Evolutionary conservation across 768 basidiomycete species (phyloP).

Genomic region (Auriscalpium microsporum): DNA sequence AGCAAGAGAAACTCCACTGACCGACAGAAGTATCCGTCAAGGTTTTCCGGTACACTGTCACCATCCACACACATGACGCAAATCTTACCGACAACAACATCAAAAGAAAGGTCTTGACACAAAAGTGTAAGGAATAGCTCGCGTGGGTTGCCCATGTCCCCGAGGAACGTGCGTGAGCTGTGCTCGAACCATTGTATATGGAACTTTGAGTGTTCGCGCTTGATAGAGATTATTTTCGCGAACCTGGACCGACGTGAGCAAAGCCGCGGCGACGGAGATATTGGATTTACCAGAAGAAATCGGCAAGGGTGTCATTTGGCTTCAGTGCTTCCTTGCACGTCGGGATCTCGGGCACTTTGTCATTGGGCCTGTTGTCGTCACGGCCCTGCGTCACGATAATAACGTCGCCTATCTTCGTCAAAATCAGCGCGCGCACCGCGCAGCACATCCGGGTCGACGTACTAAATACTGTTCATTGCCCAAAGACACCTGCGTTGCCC

Average conservation of each 20-base stretch:
- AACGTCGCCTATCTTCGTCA: slow-evolving; percentile 51
- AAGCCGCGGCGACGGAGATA: not conserved
- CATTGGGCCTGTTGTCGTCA: slow-evolving; percentile 20
- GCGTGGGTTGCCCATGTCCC: slow-evolving; percentile 50
- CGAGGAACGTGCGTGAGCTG: slow-evolving; percentile 49
- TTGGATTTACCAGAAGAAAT: slow-evolving; percentile 54
- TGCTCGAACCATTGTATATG: slow-evolving; percentile 78
- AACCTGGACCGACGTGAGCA: slow-evolving; percentile 41
- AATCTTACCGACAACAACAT: slow-evolving; percentile 40
- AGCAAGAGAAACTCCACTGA: slow-evolving; percentile 3
- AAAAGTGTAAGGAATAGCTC: slow-evolving; percentile 56
- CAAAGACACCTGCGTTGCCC: not conserved
- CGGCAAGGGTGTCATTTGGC: not conserved
- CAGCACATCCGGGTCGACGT: slow-evolving; percentile 18
- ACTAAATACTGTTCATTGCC: slow-evolving; percentile 23
- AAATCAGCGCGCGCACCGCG: not conserved
- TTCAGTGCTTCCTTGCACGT: no score
- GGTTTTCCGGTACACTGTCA: not conserved
- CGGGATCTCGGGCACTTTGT: slow-evolving; percentile 24
- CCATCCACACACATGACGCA: slow-evolving; percentile 24
- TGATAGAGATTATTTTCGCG: slow-evolving; percentile 50
- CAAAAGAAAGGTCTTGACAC: slow-evolving; percentile 39
- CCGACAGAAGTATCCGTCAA: slow-evolving; percentile 1
- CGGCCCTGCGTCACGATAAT: slow-evolving; percentile 41
- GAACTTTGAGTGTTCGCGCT: slow-evolving; percentile 31